Evolutionary conservation across 352 stramenopile genomes (phyloP).

Genomic region (Globisporangium nagaii): DNA sequence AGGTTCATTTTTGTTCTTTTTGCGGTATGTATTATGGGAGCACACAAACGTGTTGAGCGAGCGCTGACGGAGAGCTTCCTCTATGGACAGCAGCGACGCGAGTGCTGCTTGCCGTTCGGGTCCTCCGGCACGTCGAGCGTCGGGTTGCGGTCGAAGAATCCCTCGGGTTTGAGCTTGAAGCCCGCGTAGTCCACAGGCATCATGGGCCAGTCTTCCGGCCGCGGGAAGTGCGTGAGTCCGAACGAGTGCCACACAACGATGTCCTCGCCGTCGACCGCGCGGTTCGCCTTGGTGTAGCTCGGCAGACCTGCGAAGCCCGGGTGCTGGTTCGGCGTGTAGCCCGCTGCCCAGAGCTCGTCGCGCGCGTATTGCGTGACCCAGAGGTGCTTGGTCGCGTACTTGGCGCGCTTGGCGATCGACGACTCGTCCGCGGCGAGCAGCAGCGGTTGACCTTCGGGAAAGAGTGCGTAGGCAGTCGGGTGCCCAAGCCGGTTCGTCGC

Average conservation of each 20-base stretch:
- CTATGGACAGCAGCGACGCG: conserved; percentile 21
- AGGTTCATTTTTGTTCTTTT: too few relatives aligned
- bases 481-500: conserved; percentile 49
- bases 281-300: conserved; percentile 45
- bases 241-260: conserved; percentile 79
- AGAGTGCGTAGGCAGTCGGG: conserved; percentile 47
- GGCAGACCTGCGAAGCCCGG: conserved; percentile 42
- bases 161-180: conserved; percentile 65
- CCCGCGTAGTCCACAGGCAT: conserved; percentile 70
- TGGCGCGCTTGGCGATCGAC: conserved; percentile 44
- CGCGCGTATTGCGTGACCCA: conserved; percentile 66
- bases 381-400: conserved; percentile 59
- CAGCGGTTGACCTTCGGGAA: conserved; percentile 44
- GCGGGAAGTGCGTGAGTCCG: conserved; percentile 61
- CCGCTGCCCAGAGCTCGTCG: conserved; percentile 58
- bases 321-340: conserved; percentile 67
- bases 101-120: conserved; percentile 32
- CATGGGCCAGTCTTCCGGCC: conserved; percentile 66
- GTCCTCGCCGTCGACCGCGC: conserved; percentile 49
- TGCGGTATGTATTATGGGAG: too few relatives aligned
- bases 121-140: conserved; percentile 43
- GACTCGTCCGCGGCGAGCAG: conserved; percentile 44
- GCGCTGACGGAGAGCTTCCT: background rate
- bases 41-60: too few relatives aligned
- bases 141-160: conserved; percentile 59